Conservation (phyloP, 2,329 filamentous ascomycete genomes). For the Hirsutella thompsonii region DNA sequence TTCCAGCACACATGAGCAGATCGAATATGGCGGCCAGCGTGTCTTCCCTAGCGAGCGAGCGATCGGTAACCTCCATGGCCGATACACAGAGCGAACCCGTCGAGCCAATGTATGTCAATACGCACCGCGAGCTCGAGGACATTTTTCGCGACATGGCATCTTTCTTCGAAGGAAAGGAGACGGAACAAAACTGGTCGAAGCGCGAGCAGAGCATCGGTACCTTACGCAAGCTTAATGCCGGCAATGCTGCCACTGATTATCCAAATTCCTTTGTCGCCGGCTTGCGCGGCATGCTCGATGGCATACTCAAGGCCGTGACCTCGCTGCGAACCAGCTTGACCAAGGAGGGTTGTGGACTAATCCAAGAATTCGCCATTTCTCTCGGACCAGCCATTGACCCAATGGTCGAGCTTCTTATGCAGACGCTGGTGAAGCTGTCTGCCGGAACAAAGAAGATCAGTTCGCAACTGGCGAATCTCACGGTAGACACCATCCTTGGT, state of each 20-base stretch:
- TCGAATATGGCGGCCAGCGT: conserved; percentile 35
- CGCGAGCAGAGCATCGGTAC: conserved; percentile 71
- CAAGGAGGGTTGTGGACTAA: conserved; percentile 68
- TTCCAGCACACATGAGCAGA: conserved; percentile 25
- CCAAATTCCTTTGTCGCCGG: conserved; percentile 55
- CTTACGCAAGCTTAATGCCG: conserved; percentile 65
- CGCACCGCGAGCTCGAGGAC: conserved; percentile 77
- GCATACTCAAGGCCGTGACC: conserved; percentile 72
- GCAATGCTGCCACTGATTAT: conserved; percentile 72
- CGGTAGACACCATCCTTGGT: conserved; percentile 69
- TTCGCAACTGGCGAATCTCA: conserved; percentile 68
- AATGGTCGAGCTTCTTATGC: conserved; percentile 82
- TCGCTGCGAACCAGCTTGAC: conserved; percentile 84
- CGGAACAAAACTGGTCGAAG: conserved; percentile 81
- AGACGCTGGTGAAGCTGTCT: conserved; percentile 79
- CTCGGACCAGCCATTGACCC: conserved; percentile 71
- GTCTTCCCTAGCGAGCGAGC: conserved; percentile 34
- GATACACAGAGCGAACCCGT: conserved; percentile 56
- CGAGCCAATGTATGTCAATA: conserved; percentile 75
- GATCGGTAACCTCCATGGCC: conserved; percentile 47
- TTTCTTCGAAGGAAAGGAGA: conserved; percentile 77
- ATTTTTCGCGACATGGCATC: conserved; percentile 69
- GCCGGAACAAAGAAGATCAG: conserved; percentile 87
- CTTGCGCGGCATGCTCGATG: conserved; percentile 67
- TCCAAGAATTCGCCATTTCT: conserved; percentile 72